A percentile compares a stretch with the other conserved stretches of the same genome.
Evolutionary conservation across 805 yeast genomes (phyloP).

Genomic region (Schwanniomyces pseudopolymorphus): DNA sequence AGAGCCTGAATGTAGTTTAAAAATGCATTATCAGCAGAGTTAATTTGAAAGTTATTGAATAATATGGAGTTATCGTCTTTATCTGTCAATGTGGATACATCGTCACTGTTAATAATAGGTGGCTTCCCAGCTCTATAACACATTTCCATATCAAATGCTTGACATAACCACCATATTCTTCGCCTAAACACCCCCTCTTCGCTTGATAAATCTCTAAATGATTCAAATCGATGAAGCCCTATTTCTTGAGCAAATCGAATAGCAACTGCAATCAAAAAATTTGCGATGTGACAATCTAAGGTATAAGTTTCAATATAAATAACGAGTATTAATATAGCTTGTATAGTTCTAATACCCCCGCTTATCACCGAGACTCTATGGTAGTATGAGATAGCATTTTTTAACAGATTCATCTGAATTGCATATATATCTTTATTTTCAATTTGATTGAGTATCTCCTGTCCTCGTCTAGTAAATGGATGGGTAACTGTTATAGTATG

Average conservation of each 20-base stretch:
- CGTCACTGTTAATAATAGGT: slow-evolving; percentile 33
- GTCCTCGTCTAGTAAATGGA: background rate
- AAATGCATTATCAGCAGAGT: background rate
- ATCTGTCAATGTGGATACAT: slow-evolving; percentile 27
- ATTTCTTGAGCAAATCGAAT: slow-evolving; percentile 41
- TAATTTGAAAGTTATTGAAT: background rate
- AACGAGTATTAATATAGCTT: slow-evolving; percentile 50
- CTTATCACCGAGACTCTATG: slow-evolving; percentile 49
- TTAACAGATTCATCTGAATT: slow-evolving; percentile 19
- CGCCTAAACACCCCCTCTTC: slow-evolving; percentile 24
- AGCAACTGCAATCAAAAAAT: slow-evolving; percentile 30
- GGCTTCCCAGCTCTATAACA: slow-evolving; percentile 42
- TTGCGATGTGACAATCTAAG: slow-evolving; percentile 29
- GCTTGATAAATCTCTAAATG: slow-evolving; percentile 17
- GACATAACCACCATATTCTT: slow-evolving; percentile 38
- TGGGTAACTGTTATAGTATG: background rate
- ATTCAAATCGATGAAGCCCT: slow-evolving; percentile 39
- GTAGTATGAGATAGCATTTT: slow-evolving; percentile 48
- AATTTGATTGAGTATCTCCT: background rate
- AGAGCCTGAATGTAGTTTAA: slow-evolving; percentile 1
- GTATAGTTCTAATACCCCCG: slow-evolving; percentile 52
- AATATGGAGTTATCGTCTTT: slow-evolving; percentile 11
- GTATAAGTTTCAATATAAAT: slow-evolving; percentile 33
- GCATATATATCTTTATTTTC: slow-evolving; percentile 13
- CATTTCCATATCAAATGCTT: slow-evolving; percentile 35